Base-by-base conservation (phyloP, 495 filamentous ascomycete species). In the Penicillium psychrofluorescens region DNA sequence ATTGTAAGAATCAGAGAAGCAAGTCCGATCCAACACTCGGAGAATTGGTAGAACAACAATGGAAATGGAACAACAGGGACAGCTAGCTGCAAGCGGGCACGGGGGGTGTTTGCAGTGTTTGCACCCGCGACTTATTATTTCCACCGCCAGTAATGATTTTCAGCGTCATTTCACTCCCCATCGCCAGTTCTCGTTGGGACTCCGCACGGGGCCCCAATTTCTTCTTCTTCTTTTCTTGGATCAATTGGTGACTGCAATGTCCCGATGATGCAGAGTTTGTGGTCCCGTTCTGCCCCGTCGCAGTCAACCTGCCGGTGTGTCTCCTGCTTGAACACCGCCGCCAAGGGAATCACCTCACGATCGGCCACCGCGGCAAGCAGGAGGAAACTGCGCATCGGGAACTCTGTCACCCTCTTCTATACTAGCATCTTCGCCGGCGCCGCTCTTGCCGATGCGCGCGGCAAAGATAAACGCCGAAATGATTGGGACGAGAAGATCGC, bases 361-460 rank as follows among this genome's bases (percentile, higher is more conserved):
- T 66, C 73, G 50, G 59, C 72, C n/a, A 71, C 75, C 29, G 75
- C 73, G 10, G 68, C 71, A 16, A 70, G 75, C 39, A 62, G 70
- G 34, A 70, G 68, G 55, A 73, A 72, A 28, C 59, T 80, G 40
- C 70, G 70, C 1, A 67, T 71, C 51, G 77, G 72, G 52, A 80
- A 84, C 61, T 66, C 83, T 11, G 80, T 84, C 44, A 88, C 84
- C 4, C 77, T 81, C 10, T 74, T 79, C 47, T 88, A 87, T 53
- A 81, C 81, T 3, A 79, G 81, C 42, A 80, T 88, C 32, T 79
- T 88, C 45, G 84, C 81, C 2, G 78, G 79, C n/a, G 87, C 85
- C 1, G 76, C 83, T 32, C 61, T 85, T 2, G 68, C 76, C 27
- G 86, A 89, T 63, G 78, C 78, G 1, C 69, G 68, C 40, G 70